These are phyloP conservation scores for Neurospora sp. DNA, from an alignment of 495 filamentous ascomycete species.

Conservation along the genomic window DNA sequence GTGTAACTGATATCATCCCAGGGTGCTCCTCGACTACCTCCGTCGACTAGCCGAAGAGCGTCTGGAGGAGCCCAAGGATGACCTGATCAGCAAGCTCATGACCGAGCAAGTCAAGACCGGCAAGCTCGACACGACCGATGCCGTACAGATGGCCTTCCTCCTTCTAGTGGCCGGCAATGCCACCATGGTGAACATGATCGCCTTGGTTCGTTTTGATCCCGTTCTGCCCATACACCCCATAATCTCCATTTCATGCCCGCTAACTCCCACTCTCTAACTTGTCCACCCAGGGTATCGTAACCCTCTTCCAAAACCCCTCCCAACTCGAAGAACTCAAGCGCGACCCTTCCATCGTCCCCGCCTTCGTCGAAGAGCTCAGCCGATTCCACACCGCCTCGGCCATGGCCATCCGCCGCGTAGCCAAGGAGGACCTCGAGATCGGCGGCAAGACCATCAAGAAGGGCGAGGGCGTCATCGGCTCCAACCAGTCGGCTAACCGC, in stretches of 20 bases:
- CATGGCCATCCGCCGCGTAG: conserved; percentile 32
- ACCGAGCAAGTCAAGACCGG: conserved; percentile 29
- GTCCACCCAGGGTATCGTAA: conserved; percentile 23
- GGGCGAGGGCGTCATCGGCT: conserved; percentile 35
- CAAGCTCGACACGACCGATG: conserved; percentile 27
- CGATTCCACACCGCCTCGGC: conserved; percentile 36
- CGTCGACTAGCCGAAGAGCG: conserved; percentile 27
- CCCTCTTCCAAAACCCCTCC: conserved; percentile 27
- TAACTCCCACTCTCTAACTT: too few species aligned
- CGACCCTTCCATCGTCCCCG: conserved; percentile 15
- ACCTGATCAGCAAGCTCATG: conserved; percentile 34
- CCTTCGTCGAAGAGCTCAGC: conserved; percentile 37
- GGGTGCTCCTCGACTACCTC: conserved; percentile 31
- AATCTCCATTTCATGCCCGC: neutral
- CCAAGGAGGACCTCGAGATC: conserved; percentile 35
- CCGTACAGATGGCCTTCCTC: conserved; percentile 34
- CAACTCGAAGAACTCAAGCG: conserved; percentile 28
- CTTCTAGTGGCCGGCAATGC: conserved; percentile 39
- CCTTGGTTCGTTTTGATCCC: conserved; percentile 17
- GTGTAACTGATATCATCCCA: conserved; percentile 2
- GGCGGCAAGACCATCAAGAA: conserved; percentile 31
- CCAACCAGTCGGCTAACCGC: conserved; percentile 36
- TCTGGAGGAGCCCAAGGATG: conserved; percentile 24
- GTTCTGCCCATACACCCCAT: neutral
- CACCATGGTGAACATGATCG: conserved; percentile 41